Conservation (phyloP, 768 basidiomycete genomes). For the Myochromella boudieri region DNA sequence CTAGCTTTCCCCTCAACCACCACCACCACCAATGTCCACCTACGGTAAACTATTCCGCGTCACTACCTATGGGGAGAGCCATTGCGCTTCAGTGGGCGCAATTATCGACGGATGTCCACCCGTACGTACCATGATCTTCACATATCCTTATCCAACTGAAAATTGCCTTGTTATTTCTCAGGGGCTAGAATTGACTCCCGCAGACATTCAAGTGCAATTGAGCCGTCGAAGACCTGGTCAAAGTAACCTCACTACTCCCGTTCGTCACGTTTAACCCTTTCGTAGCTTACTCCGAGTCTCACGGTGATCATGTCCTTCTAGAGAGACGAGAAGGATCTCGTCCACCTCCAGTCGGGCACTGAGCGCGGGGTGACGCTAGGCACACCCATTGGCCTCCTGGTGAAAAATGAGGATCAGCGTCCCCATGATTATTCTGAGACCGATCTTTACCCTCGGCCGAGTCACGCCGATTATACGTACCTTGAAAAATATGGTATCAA, state of each 20-base stretch:
- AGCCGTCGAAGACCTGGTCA: conserved; percentile 93
- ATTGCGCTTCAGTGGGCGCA: conserved; percentile 94
- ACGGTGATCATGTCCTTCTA: conserved; percentile 25
- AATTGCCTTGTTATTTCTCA: conserved; percentile 29
- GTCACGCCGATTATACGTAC: conserved; percentile 98
- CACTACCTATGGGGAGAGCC: conserved; percentile 97
- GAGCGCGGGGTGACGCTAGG: conserved; percentile 96
- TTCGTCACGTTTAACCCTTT: conserved; percentile 36
- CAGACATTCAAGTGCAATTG: conserved; percentile 90
- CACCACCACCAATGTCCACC: conserved; percentile 69
- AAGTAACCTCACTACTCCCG: conserved; percentile 94
- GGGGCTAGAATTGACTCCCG: conserved; percentile 79
- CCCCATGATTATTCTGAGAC: conserved; percentile 99
- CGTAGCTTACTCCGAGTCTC: conserved; percentile 1
- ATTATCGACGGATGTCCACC: conserved; percentile 98
- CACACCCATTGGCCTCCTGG: conserved; percentile 95
- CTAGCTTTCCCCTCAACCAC: not conserved
- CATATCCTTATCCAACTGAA: conserved; percentile 6
- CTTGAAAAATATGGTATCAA: conserved; percentile 97
- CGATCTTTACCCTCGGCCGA: conserved; percentile 94
- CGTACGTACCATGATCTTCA: conserved; percentile 42
- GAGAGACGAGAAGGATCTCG: conserved; percentile 95
- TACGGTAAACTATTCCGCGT: conserved; percentile 92
- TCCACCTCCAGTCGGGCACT: conserved; percentile 89
- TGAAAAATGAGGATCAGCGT: conserved; percentile 96